phyloP scores from a whole-genome alignment of 2,329 filamentous ascomycete species.

The Nannizzia gypsea region DNA sequence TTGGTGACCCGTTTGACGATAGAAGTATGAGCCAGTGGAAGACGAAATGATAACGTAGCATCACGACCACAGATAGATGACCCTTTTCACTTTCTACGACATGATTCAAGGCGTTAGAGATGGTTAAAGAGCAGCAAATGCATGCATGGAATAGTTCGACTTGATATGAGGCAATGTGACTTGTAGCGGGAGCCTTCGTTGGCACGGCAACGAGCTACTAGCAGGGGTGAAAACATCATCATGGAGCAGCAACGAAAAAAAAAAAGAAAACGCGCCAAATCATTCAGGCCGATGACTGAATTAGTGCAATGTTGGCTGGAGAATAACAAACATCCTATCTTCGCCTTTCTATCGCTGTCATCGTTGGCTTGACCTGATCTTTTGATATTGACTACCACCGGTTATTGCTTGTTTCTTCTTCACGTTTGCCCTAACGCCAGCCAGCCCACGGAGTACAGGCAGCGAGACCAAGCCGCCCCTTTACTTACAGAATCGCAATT shows the following conservation, averaged over 20 bases:
- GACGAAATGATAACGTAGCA: background rate
- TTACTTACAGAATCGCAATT: background rate
- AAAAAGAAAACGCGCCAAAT: background rate
- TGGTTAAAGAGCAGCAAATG: background rate
- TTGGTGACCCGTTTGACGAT: conserved; percentile 37
- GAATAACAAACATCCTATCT: background rate
- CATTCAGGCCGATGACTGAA: background rate
- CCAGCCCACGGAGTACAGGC: background rate
- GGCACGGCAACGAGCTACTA: background rate
- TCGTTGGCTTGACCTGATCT: background rate
- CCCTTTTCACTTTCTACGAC: background rate
- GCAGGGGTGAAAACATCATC: background rate
- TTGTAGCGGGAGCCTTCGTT: background rate
- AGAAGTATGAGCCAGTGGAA: conserved; percentile 22
- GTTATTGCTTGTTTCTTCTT: background rate
- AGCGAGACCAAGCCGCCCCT: background rate
- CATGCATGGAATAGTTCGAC: background rate
- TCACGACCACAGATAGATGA: background rate
- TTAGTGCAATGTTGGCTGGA: background rate
- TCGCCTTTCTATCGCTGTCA: background rate
- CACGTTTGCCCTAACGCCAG: background rate
- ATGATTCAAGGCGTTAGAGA: background rate
- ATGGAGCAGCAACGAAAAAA: background rate
- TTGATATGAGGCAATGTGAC: background rate
- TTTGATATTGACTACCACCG: too few relatives aligned